Percentiles rank a stretch among this genome's conserved stretches.
Conservation (phyloP, 202 grass and related monocot species). For the Bolboschoenoplectus hybrid region DNA sequence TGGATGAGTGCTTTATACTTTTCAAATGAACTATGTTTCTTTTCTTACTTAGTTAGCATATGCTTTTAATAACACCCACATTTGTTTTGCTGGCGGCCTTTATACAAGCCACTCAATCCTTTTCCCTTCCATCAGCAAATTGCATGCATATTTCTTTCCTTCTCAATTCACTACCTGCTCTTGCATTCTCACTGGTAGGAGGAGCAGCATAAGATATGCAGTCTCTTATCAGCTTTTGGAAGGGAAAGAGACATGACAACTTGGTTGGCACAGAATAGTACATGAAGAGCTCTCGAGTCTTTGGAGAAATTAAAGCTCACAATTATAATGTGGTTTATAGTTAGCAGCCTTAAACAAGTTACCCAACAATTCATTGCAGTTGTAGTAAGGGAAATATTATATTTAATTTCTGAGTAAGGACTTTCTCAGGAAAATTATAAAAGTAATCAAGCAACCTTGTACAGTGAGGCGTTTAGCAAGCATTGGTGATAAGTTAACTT, state of each 20-base stretch:
- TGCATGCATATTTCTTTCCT: neutral
- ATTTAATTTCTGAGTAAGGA: neutral
- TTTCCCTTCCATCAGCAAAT: neutral
- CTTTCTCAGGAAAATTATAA: neutral
- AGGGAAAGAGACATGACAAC: neutral
- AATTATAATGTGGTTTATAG: neutral
- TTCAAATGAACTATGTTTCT: no score
- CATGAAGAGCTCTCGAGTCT: neutral
- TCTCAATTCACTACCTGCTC: neutral
- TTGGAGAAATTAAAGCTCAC: neutral
- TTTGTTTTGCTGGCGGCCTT: no score
- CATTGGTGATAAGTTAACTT: conserved; percentile 69
- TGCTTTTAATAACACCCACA: no score
- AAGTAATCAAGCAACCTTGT: conserved; percentile 58
- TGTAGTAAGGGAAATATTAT: neutral
- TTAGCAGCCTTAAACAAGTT: neutral
- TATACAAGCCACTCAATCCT: neutral
- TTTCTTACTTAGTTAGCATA: no score
- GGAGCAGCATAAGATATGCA: neutral
- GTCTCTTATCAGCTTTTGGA: neutral
- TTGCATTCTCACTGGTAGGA: neutral
- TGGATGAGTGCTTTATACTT: no score
- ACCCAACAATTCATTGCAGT: neutral
- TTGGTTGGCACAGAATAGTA: neutral
- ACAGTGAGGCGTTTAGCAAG: conserved; percentile 72